Evolutionary conservation across 164 flowering plant genomes (phyloP).

Genomic region (Vitis rotundifolia): DNA sequence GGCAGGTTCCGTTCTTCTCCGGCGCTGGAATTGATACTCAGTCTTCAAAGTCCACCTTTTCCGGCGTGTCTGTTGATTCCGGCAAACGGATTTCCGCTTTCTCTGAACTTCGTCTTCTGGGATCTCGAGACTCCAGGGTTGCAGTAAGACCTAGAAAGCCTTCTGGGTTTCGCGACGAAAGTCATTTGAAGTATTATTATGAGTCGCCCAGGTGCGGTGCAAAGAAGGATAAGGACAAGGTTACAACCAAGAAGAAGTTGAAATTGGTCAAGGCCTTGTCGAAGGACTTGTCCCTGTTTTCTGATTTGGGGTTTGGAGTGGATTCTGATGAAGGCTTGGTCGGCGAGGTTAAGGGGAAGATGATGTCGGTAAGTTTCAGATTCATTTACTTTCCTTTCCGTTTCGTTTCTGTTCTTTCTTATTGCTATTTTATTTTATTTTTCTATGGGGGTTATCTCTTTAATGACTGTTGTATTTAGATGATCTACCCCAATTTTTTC

Average conservation of each 20-base stretch:
- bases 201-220: conserved; percentile 14
- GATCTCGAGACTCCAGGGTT: background rate
- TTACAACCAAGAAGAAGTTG: conserved; percentile 34
- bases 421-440: background rate
- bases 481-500: too few species aligned
- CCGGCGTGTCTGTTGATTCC: background rate
- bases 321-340: conserved; percentile 20
- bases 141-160: background rate
- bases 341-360: conserved; percentile 23
- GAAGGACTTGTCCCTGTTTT: conserved; percentile 33
- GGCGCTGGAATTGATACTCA: conserved; percentile 23
- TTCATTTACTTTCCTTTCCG: background rate
- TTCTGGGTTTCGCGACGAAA: conserved; percentile 29
- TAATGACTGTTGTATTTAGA: background rate
- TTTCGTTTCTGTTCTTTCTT: background rate
- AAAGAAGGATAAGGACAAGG: conserved; percentile 19
- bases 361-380: conserved; percentile 22
- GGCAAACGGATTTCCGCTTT: background rate
- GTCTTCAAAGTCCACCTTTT: conserved; percentile 7
- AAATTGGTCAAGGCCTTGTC: conserved; percentile 45
- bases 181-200: conserved; percentile 31
- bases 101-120: background rate
- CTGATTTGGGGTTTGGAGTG: conserved; percentile 22
- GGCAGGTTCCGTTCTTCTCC: conserved; percentile 24
- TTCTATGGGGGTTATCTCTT: background rate